Percentiles rank a stretch among this genome's conserved stretches.
phyloP scores from a whole-genome alignment of 257 asterid species.

The Jaltomata sinuosa region DNA sequence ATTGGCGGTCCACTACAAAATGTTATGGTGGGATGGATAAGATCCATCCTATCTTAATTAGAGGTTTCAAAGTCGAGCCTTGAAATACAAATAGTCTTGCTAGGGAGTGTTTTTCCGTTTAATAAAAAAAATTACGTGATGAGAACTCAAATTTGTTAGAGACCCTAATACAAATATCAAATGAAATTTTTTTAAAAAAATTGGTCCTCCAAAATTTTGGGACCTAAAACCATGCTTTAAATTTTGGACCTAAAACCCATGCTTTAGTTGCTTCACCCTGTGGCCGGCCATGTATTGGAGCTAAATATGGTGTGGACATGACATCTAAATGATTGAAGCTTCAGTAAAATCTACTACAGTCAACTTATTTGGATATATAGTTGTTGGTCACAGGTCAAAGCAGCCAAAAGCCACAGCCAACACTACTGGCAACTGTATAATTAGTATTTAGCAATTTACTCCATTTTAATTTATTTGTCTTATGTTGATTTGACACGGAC shows the following conservation, averaged over 20 bases:
- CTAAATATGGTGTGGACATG: background rate
- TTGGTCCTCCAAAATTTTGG: background rate
- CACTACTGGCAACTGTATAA: background rate
- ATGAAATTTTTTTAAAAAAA: too few relatives aligned
- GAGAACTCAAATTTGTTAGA: background rate
- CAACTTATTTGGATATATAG: background rate
- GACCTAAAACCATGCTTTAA: background rate
- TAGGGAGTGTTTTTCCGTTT: too few relatives aligned
- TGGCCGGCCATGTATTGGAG: background rate
- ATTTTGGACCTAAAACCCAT: too few relatives aligned
- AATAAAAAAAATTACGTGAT: too few relatives aligned
- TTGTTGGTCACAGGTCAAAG: background rate
- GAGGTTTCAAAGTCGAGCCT: background rate
- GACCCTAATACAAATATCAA: background rate
- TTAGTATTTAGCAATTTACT: too few relatives aligned
- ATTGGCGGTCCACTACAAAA: too few relatives aligned
- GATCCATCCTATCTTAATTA: too few relatives aligned
- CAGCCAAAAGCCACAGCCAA: background rate
- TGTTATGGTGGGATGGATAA: too few relatives aligned
- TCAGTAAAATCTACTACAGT: background rate
- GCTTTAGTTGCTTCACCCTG: background rate
- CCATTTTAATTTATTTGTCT: too few relatives aligned
- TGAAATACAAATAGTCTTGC: background rate
- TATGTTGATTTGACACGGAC: too few relatives aligned
- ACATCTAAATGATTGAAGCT: conserved; percentile 7